Evolutionary conservation across 2,329 filamentous ascomycete genomes (phyloP).

Genomic region (Aspergillus terreus): DNA sequence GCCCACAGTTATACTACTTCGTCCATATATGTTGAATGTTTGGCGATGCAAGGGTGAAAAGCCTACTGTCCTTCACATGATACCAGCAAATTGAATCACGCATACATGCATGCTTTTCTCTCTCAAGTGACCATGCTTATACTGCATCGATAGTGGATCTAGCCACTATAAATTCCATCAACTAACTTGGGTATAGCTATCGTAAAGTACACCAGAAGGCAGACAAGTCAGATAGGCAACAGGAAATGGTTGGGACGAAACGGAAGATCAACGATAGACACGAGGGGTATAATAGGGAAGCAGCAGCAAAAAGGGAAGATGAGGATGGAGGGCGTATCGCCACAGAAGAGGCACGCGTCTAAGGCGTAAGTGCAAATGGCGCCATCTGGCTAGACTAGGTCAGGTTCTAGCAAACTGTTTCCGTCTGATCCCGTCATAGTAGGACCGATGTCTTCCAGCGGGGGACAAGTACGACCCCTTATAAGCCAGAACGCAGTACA

Average conservation of each 20-base stretch:
- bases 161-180: not conserved
- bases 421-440: too few species aligned
- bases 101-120: too few species aligned
- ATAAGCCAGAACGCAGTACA: too few species aligned
- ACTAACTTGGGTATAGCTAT: not conserved
- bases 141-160: too few species aligned
- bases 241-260: not conserved
- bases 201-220: not conserved
- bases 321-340: not conserved
- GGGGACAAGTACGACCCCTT: too few species aligned
- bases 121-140: too few species aligned
- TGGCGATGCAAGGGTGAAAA: not conserved
- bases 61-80: too few species aligned
- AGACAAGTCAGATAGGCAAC: not conserved
- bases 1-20: not conserved
- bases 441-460: too few species aligned
- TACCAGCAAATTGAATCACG: too few species aligned
- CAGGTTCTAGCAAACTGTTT: too few species aligned
- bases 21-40: not conserved
- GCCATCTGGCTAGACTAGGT: not conserved
- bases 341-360: not conserved
- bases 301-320: not conserved
- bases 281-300: not conserved
- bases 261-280: not conserved
- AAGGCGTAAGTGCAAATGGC: not conserved